Evolutionary conservation across 2,329 filamentous ascomycete species (phyloP), one percentile per base, ranked within the genome.

Genomic region (Aspergillus japonicus): DNA sequence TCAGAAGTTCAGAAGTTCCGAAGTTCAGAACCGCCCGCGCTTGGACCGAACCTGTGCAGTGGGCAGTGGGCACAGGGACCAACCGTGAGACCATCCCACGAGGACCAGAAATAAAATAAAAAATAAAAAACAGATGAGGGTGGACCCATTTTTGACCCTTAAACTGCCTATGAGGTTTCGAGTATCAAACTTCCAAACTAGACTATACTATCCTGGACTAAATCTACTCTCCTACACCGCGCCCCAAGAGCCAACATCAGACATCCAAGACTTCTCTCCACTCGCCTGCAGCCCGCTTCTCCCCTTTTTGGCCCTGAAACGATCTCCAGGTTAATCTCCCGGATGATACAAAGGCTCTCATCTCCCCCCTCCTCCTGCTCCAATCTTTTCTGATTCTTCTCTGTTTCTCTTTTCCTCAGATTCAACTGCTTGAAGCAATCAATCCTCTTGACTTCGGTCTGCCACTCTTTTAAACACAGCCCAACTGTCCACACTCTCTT

Each of bases 381-480:
- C 39, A 31, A 21, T 47, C n/a, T 16, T 21, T 64, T 68, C 66
- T 68, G 62, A 49, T 68, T 64, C 62, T 60, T 70, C 58, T 61
- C 62, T 68, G 66, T 56, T 69, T 61, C 59, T 66, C 64, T 61
- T 57, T 35, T 54, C 69, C 68, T 62, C 68, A 68, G 56, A 69
- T 65, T 70, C 59, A 47, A 64, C 62, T 69, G 62, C 67, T 71
- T 67, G 70, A 71, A 68, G 69, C 69, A 71, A 69, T 67, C 68
- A 64, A 69, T n/a, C 23, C 67, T 69, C 61, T 75, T 70, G 76
- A 78, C 76, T 74, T 75, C 76, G 76, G 76, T 78, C 75, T 70
- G 74, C 71, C 75, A 76, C 68, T 78, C 75, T 77, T 77, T 77
- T 64, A 66, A 23, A 50, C 31, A 42, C 21, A 26, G 21, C 33